Conservation (phyloP, 1,139 yeast genomes). For the Schizosaccharomyces versatilis region DNA sequence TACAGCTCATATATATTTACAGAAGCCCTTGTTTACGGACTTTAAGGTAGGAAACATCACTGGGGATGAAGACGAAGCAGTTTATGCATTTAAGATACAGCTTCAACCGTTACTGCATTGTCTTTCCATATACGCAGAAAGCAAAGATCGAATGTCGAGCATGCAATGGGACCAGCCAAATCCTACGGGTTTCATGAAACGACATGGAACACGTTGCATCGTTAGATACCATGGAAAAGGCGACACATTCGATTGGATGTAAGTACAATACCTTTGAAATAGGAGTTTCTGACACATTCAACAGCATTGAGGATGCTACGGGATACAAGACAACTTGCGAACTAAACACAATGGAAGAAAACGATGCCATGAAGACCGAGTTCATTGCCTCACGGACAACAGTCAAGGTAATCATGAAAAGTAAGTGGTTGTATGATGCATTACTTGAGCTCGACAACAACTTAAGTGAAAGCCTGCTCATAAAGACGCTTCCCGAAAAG, state of each 20-base stretch:
- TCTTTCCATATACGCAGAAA: neutral
- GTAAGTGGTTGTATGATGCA: neutral
- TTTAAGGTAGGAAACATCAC: neutral
- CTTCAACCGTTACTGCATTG: neutral
- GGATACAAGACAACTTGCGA: slow-evolving; percentile 1
- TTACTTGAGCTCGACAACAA: neutral
- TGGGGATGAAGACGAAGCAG: neutral
- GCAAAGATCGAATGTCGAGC: neutral
- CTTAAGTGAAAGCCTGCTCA: neutral
- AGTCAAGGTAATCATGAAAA: neutral
- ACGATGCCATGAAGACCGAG: neutral
- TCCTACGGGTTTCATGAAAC: neutral
- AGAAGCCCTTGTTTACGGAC: neutral
- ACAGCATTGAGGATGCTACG: neutral
- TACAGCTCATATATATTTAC: neutral
- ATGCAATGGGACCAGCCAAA: neutral
- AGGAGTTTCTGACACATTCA: neutral
- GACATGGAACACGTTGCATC: neutral
- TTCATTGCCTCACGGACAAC: neutral
- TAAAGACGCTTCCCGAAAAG: neutral
- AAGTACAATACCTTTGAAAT: neutral
- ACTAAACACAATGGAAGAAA: neutral
- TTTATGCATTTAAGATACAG: neutral
- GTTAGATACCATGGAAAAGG: neutral
- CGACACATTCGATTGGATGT: neutral